These are phyloP conservation scores for Cytospora chrysosperma DNA, from an alignment of 2,329 filamentous ascomycete genomes.

Conservation along the genomic window DNA sequence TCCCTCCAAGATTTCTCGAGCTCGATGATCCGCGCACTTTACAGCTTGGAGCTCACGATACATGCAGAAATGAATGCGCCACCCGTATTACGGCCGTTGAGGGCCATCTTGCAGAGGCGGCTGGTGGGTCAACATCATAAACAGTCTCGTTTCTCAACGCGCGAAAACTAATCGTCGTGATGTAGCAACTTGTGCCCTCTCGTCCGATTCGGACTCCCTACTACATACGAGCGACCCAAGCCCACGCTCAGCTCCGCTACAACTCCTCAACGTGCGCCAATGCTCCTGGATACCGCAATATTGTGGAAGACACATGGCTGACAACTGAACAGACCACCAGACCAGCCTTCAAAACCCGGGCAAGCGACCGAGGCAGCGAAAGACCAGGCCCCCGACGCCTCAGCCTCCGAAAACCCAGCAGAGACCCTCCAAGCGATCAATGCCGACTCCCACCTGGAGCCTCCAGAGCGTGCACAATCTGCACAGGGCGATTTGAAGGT, in stretches of 20 bases:
- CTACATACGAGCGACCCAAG: constrained; percentile 19
- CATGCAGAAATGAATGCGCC: constrained; percentile 35
- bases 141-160: not conserved
- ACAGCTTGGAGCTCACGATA: constrained; percentile 13
- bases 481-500: constrained; percentile 1
- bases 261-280: constrained; percentile 21
- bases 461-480: not conserved
- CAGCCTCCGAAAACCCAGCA: not conserved
- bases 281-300: too few relatives aligned
- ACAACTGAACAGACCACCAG: constrained; percentile 12
- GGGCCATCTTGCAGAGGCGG: constrained; percentile 32
- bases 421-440: constrained; percentile 3
- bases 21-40: constrained; percentile 13
- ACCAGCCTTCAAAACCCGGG: constrained; percentile 10
- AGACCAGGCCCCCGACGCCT: not conserved
- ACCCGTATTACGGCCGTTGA: constrained; percentile 38
- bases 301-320: not conserved
- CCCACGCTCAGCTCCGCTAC: constrained; percentile 19
- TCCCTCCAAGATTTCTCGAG: constrained; percentile 21
- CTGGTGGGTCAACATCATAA: constrained; percentile 28
- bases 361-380: constrained; percentile 11
- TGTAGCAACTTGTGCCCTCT: constrained; percentile 28
- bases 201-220: constrained; percentile 17
- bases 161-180: constrained; percentile 15
- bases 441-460: constrained; percentile 4